phyloP scores from a whole-genome alignment of 2,329 filamentous ascomycete species.

The Colletotrichum cuscutae region DNA sequence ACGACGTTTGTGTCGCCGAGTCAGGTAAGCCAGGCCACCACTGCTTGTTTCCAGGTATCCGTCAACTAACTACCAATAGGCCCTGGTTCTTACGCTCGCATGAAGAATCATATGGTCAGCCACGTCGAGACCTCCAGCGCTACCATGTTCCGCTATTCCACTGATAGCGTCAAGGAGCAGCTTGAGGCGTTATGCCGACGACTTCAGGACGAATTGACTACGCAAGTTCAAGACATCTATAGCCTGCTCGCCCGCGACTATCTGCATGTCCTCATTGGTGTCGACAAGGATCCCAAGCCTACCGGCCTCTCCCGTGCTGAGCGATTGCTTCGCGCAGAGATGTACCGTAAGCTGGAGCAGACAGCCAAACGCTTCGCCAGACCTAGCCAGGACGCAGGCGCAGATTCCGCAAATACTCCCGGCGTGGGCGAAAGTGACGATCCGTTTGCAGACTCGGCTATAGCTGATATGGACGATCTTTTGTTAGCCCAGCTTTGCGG shows the following conservation, averaged over 20 bases:
- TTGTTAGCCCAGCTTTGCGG: neutral
- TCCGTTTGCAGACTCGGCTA: neutral
- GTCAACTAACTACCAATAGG: conserved; percentile 20
- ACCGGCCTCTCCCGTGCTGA: neutral
- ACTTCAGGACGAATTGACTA: neutral
- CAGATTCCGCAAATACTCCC: too few species aligned
- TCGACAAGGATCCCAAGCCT: conserved; percentile 4
- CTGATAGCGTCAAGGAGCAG: conserved; percentile 34
- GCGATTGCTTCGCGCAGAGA: conserved; percentile 2
- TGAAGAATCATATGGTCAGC: conserved; percentile 39
- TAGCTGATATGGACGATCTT: neutral
- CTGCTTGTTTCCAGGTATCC: neutral
- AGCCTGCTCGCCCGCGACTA: conserved; percentile 27
- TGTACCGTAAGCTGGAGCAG: neutral
- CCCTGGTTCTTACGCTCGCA: conserved; percentile 38
- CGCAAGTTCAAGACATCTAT: conserved; percentile 25
- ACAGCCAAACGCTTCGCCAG: neutral
- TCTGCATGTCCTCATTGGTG: conserved; percentile 16
- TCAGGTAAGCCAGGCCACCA: neutral
- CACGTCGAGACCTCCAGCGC: conserved; percentile 35
- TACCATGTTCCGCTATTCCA: conserved; percentile 37
- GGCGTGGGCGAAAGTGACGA: neutral
- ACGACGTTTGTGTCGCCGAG: conserved; percentile 35
- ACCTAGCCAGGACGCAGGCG: neutral
- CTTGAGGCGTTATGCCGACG: conserved; percentile 24